Base-by-base conservation (phyloP, 495 filamentous ascomycete genomes). In the Hypoxylon lienhwacheense region DNA sequence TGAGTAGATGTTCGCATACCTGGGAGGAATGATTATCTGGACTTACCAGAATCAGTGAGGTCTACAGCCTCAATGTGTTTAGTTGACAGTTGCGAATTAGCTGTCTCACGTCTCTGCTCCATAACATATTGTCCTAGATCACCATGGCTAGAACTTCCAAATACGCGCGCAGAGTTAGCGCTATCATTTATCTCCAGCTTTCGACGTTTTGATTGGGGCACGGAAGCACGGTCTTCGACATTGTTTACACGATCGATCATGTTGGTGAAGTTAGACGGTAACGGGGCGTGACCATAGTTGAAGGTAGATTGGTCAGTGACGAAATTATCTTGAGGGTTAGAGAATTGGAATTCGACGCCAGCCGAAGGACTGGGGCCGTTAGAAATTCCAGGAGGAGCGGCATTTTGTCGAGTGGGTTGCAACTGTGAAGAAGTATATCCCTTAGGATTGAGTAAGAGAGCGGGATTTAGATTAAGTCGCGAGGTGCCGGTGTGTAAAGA, bases 161-260 rank as follows among this genome's bases (percentile, higher is more conserved):
- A 78, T 2, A 63, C 53, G 16, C 59, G 52, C 49, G 77, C 76
- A 14, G 70, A 62, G 1, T 68, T 65, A 4, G 70, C 58, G 19
- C 68, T 70, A 16, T 79, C 65, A 43, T 78, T 77, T 2, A 69
- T 59, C 5, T 78, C 74, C 14, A 76, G 70, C 65, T 85, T 91
- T 31, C 84, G 68, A 37, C 81, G 83, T 67, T 91, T 93, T 8
- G 64, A 47, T 46, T 79, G 73, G 0, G 86, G 83, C 7, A 77
- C 73, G 21, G 76, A 73, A 20, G 71, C 70, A 2, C 90, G 85
- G 10, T 83, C 72, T 47, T 84, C 78, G 12, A 92, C 85, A 44
- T 83, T 84, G 61, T 92, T 86, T 59, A 91, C 70, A 22, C 80
- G 74, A 64, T 92, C 89, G 50, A 93, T 74, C 65, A 78, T 73